Evolutionary conservation across 2,329 filamentous ascomycete species (phyloP), one percentile per base, ranked within the genome.

Genomic region (Sarocladium kiliense): DNA sequence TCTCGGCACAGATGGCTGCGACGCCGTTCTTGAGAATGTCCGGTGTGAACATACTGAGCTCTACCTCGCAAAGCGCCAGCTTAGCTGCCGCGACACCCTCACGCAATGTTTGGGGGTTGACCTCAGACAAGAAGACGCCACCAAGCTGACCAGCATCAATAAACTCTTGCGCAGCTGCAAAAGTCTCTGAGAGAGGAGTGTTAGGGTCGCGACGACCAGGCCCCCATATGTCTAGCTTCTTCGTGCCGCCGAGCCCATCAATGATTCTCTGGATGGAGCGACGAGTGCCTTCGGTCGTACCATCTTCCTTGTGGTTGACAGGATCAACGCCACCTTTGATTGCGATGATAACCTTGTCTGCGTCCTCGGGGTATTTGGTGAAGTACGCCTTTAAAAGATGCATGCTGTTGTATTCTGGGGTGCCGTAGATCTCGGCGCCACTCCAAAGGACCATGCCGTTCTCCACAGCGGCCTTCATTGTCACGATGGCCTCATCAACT

Each of bases 321-420:
- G 67, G 57, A 42, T 76, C 65, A 30, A 73, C 36, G 7, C 75
- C 80, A 26, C 84, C 84, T 69, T 88, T 88, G 64, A 88, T 77
- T 61, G 76, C 77, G 47, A 88, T 68, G 11, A 85, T 74, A 10
- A 88, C 74, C 63, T 83, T 82, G 51, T 77, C 72, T 7, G 84
- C 82, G 59, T 87, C 81, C 58, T 85, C 80, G 1, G 86, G 85
- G 63, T 87, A 80, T 57, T 78, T 76, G 30, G 74, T 74, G 63
- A 88, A 86, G 69, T 88, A 88, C 25, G 75, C 72, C 58, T 81
- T 77, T 27, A 88, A 68, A 10, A 88, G 68, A 30, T 79, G 77
- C 62, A 86, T 82, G 63, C 67, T 72, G 70, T 87, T 85, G 62
- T 75, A 75, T 19, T 80, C 73, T 1, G 78, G 76, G 0, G 74